Evolutionary conservation across 2,329 filamentous ascomycete genomes (phyloP), one percentile per base, ranked within the genome.

Genomic region (Teratosphaeria viscida): DNA sequence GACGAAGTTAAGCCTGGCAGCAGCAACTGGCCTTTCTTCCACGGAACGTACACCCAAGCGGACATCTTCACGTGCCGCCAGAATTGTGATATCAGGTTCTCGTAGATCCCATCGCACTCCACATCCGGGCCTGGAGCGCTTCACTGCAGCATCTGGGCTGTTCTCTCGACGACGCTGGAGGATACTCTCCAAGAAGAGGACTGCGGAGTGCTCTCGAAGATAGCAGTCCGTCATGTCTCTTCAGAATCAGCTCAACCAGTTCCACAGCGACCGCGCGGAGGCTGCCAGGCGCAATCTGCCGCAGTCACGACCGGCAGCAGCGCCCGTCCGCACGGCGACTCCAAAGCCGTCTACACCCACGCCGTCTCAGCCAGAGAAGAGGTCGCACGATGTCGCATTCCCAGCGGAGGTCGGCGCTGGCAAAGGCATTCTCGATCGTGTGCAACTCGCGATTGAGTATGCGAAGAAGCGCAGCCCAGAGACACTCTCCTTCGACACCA

Each of bases 381-480:
- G 67, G 55, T 63, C 43, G 32, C 67, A 68, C 54, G 67, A 67
- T 23, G 61, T 64, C 12, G 64, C 67, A 49, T 68, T 68, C 55
- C 55, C 39, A 29, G 26, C 34, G 7, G 63, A 35, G 19, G 16
- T 27, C 56, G 23, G 23, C 32, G 27, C 86, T 57, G 90, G 91
- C 65, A 81, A 81, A 61, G 87, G 92, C 73, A 85, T 94, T 72
- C 86, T 90, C 78, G 95, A 91, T 12, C 89, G 95, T 73, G 86
- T 96, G 71, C 84, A 88, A 60, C 96, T 91, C 75, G 90, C 90
- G 23, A 86, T 95, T 71, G 85, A 92, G 63, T 89, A 90, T 72
- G 84, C 96, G 76, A 84, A 84, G 64, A 86, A 86, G 71, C 85
- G 87, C 71, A 62, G 61, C 52, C 83, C 83, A 60, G 77, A 85